A percentile compares a stretch with the other conserved stretches of the same genome.
phyloP scores from a whole-genome alignment of 2,329 filamentous ascomycete genomes.

The Microcyclospora pomicola region DNA sequence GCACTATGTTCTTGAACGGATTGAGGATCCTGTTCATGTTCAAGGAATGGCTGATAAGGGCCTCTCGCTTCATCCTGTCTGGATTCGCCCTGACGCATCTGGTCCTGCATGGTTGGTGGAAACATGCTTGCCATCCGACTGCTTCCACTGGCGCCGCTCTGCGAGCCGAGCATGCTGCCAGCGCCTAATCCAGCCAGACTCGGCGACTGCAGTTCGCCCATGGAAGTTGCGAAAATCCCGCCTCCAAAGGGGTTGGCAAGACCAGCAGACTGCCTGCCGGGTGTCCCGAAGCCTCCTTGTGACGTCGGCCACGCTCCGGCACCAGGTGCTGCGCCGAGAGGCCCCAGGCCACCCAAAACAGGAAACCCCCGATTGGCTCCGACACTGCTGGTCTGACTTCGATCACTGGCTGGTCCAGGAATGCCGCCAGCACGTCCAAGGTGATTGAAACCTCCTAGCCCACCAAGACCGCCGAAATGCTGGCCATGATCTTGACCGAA shows the following conservation, averaged over 20 bases:
- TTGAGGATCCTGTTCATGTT: conserved; percentile 6
- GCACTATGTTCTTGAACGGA: conserved; percentile 4
- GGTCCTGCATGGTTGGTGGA: conserved; percentile 76
- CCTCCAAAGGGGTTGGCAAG: conserved; percentile 40
- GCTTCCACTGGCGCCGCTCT: conserved; percentile 36
- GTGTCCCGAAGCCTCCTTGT: conserved; percentile 62
- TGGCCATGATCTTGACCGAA: conserved; percentile 13
- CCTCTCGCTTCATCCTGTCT: conserved; percentile 37
- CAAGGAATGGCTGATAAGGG: conserved; percentile 13
- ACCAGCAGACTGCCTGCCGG: conserved; percentile 43
- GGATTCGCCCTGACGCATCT: conserved; percentile 51
- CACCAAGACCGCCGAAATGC: conserved; percentile 19
- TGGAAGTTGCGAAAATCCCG: conserved; percentile 53
- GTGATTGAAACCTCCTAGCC: conserved; percentile 17
- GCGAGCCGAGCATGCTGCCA: conserved; percentile 50
- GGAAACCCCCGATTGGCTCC: conserved; percentile 60
- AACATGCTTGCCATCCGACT: conserved; percentile 56
- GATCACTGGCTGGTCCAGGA: conserved; percentile 57
- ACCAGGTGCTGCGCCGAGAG: conserved; percentile 38
- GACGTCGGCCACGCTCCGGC: conserved; percentile 46
- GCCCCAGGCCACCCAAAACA: conserved; percentile 39
- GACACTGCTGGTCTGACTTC: conserved; percentile 84
- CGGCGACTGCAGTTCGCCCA: conserved; percentile 67
- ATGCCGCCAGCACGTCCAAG: conserved; percentile 25
- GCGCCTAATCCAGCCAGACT: conserved; percentile 52